Percentiles rank a stretch among this genome's conserved stretches.
Conservation (phyloP, 2,329 filamentous ascomycete genomes). For the Phialophora verrucosa region DNA sequence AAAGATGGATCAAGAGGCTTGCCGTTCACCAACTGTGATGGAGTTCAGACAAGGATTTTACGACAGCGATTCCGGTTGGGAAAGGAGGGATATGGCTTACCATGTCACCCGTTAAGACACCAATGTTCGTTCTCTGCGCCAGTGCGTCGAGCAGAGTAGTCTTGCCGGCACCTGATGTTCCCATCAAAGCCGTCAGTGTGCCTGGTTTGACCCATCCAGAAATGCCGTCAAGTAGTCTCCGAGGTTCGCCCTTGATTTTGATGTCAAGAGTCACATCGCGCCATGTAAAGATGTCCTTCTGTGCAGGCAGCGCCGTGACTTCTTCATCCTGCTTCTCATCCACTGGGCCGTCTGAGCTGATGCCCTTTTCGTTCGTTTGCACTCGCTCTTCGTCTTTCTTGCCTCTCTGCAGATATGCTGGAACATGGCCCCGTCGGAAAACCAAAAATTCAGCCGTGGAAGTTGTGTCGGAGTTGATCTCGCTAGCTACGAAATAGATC, state of each 20-base stretch:
- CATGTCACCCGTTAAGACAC: conserved; percentile 70
- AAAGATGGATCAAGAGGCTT: conserved; percentile 62
- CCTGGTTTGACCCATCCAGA: conserved; percentile 63
- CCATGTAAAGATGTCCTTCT: conserved; percentile 57
- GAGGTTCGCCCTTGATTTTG: conserved; percentile 62
- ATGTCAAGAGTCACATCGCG: conserved; percentile 62
- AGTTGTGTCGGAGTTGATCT: conserved; percentile 68
- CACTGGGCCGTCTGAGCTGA: conserved; percentile 41
- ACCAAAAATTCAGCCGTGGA: conserved; percentile 78
- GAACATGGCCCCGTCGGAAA: conserved; percentile 71
- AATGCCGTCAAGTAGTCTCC: conserved; percentile 61
- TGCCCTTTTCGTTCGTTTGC: conserved; percentile 34
- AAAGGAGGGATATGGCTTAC: conserved; percentile 18
- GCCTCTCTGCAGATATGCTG: conserved; percentile 48
- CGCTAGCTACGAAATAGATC: conserved; percentile 68
- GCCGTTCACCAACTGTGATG: conserved; percentile 61
- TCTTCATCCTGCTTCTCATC: conserved; percentile 54
- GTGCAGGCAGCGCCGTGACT: conserved; percentile 42
- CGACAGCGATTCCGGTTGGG: not conserved
- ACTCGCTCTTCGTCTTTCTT: conserved; percentile 35
- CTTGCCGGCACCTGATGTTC: conserved; percentile 68
- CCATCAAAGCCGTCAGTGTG: conserved; percentile 63
- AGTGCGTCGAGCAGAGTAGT: conserved; percentile 65
- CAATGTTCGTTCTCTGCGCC: conserved; percentile 61
- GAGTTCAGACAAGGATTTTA: conserved; percentile 6